Base-by-base conservation (phyloP, 352 stramenopile species). In the Elongisporangium senticosum region DNA sequence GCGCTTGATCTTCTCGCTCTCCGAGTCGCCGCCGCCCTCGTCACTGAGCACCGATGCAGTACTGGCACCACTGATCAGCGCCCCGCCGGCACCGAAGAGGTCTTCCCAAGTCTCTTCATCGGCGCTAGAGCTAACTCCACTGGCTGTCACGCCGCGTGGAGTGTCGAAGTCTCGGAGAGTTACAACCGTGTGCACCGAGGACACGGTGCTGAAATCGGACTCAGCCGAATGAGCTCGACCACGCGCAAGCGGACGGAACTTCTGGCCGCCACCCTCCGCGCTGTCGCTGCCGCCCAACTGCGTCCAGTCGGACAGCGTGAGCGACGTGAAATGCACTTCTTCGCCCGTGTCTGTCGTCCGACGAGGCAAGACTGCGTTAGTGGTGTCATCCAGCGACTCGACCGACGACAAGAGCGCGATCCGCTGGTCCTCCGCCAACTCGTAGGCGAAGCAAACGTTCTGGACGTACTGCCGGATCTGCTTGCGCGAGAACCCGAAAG, bases 401-500 rank as follows among this genome's bases (percentile, higher is more conserved):
- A 91, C 77, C 1, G 77, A 82, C 13, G 79, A 59, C 15, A 91
- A 58, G 24, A 94, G 60, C 52, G 69, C 65, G 14, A 94, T 89
- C 49, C 85, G 79, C 52, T 94, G 85, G 20, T 94, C 82, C 43
- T 94, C 85, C 2, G 68, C 73, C 22, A 94, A 54, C 62, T 94
- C 85, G 58, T 91, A 94, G 1, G 85, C 82, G 61, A 87, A 91
- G 37, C 79, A 85, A 22, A 90, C 80, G 58, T 87, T 88, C 43
- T 84, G 67, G 7, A 81, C 79, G 47, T 84, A 94, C 59, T 91
- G 82, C 54, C 76, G 67, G 51, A 94, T 76, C 58, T 91, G 80
- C 23, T 71, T 69, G 4, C 72, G 63, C 49, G 79, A 71, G 55
- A 89, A 89, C 1, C 78, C 78, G 62, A 90, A 90, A 40, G 79